Percentiles rank a stretch among this genome's conserved stretches.
Conservation (phyloP, 192 early-diverging fungal species). For the Coemansia sp. region DNA sequence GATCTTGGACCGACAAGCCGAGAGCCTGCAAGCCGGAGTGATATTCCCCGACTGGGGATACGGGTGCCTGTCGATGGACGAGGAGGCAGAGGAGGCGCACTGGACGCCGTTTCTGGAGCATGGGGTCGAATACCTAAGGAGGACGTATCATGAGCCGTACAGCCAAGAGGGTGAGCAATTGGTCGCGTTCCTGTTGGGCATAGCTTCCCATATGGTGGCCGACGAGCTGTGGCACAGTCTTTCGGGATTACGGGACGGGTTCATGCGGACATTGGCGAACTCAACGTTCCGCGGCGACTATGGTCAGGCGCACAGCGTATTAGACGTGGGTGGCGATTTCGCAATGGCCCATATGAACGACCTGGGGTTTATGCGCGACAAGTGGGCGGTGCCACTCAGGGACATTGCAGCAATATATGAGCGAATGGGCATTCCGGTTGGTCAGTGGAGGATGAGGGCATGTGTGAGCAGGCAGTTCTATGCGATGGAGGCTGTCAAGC, state of each 20-base stretch:
- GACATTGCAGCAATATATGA: slow-evolving; percentile 46
- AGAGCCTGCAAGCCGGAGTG: slow-evolving; percentile 40
- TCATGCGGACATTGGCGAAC: slow-evolving; percentile 42
- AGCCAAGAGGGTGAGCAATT: slow-evolving; percentile 31
- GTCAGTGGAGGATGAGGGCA: slow-evolving; percentile 28
- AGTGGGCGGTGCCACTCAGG: slow-evolving; percentile 44
- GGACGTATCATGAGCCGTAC: slow-evolving; percentile 21
- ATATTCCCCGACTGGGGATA: slow-evolving; percentile 57
- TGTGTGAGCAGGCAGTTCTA: slow-evolving; percentile 49
- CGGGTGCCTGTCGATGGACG: slow-evolving; percentile 52
- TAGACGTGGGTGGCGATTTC: slow-evolving; percentile 56
- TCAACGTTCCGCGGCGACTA: slow-evolving; percentile 49
- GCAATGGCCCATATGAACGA: slow-evolving; percentile 51
- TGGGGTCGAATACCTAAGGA: slow-evolving; percentile 20
- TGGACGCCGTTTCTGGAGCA: slow-evolving; percentile 53
- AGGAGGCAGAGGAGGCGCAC: slow-evolving; percentile 49
- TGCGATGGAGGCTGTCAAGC: slow-evolving; percentile 54
- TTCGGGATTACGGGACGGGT: slow-evolving; percentile 40
- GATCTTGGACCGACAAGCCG: slow-evolving; percentile 38
- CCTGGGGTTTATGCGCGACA: slow-evolving; percentile 30
- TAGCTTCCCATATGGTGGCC: slow-evolving; percentile 51
- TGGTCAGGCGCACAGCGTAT: slow-evolving; percentile 37
- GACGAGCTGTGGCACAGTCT: slow-evolving; percentile 57
- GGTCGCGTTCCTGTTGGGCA: slow-evolving; percentile 46
- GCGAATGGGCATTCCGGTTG: slow-evolving; percentile 25